A percentile compares a stretch with the other conserved stretches of the same genome.
These are phyloP conservation scores for Pythium apleroticum DNA, from an alignment of 352 stramenopile genomes.

Conservation along the genomic window DNA sequence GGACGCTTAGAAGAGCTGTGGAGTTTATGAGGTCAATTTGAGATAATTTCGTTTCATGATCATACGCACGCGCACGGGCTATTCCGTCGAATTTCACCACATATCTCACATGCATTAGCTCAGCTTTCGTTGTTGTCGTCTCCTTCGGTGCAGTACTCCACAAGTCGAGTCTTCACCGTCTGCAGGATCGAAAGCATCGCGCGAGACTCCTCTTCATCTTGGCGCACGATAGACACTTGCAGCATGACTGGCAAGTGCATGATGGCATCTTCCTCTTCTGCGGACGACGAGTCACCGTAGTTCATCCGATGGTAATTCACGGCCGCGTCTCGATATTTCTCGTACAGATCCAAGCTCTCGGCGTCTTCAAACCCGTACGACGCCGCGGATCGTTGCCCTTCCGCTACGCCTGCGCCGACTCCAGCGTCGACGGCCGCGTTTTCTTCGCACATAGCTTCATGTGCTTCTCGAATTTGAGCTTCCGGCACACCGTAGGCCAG, in stretches of 20 bases:
- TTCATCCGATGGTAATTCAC: constrained; percentile 88
- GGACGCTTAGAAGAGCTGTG: constrained; percentile 11
- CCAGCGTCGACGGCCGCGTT: constrained; percentile 71
- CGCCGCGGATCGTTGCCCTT: constrained; percentile 45
- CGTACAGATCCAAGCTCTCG: constrained; percentile 77
- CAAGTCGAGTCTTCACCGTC: constrained; percentile 65
- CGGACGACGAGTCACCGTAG: constrained; percentile 68
- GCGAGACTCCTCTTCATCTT: constrained; percentile 64
- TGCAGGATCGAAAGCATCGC: constrained; percentile 81
- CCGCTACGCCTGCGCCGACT: constrained; percentile 67
- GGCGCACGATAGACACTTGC: constrained; percentile 69
- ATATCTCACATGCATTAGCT: constrained; percentile 9
- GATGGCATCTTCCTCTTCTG: constrained; percentile 87
- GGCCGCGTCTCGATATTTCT: constrained; percentile 83
- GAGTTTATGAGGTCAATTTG: neutral
- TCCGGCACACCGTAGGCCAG: constrained; percentile 75
- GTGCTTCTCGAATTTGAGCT: constrained; percentile 75
- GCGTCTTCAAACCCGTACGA: constrained; percentile 76
- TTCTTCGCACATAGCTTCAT: constrained; percentile 82
- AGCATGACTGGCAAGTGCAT: constrained; percentile 90
- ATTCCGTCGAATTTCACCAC: neutral
- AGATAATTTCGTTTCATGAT: neutral
- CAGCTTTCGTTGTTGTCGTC: constrained; percentile 46
- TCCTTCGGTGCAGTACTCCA: constrained; percentile 47
- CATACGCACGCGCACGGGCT: neutral